These are phyloP conservation scores for Lipomyces sp. DNA, from an alignment of 805 yeast genomes.

Conservation along the genomic window DNA sequence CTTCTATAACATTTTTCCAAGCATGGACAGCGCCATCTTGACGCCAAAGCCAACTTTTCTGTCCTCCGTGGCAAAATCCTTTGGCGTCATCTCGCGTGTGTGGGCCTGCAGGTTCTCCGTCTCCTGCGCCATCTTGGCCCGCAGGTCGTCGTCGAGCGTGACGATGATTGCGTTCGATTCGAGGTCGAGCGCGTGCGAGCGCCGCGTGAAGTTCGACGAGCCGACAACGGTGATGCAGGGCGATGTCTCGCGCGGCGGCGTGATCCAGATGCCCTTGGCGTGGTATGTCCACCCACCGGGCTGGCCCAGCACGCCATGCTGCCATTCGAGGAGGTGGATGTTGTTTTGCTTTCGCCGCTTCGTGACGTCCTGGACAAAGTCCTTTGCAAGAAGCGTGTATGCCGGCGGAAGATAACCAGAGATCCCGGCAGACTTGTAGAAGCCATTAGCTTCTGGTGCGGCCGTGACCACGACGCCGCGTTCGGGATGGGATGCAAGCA, in stretches of 20 bases:
- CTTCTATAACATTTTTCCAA: constrained; percentile 11
- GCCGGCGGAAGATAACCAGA: constrained; percentile 83
- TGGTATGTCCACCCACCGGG: constrained; percentile 95
- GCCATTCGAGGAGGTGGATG: constrained; percentile 77
- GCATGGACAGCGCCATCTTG: constrained; percentile 47
- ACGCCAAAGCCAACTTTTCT: constrained; percentile 63
- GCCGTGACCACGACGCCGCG: constrained; percentile 80
- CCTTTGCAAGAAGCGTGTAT: constrained; percentile 69
- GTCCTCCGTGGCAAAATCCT: constrained; percentile 62
- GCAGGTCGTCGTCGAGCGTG: constrained; percentile 63
- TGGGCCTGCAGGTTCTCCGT: constrained; percentile 57
- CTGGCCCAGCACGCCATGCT: constrained; percentile 75
- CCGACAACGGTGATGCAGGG: constrained; percentile 85
- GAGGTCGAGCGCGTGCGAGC: constrained; percentile 83
- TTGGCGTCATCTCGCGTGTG: constrained; percentile 51
- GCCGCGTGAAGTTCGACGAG: constrained; percentile 85
- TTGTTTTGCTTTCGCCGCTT: constrained; percentile 42
- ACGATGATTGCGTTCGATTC: constrained; percentile 82
- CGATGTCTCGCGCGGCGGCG: constrained; percentile 42
- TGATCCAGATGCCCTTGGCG: constrained; percentile 92
- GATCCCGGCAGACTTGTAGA: constrained; percentile 77
- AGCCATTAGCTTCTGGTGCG: constrained; percentile 90
- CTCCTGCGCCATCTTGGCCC: constrained; percentile 57
- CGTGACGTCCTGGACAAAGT: constrained; percentile 57
- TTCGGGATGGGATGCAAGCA: constrained; percentile 54